phyloP scores from a whole-genome alignment of 768 basidiomycete species.

The Suillus tomentosus region DNA sequence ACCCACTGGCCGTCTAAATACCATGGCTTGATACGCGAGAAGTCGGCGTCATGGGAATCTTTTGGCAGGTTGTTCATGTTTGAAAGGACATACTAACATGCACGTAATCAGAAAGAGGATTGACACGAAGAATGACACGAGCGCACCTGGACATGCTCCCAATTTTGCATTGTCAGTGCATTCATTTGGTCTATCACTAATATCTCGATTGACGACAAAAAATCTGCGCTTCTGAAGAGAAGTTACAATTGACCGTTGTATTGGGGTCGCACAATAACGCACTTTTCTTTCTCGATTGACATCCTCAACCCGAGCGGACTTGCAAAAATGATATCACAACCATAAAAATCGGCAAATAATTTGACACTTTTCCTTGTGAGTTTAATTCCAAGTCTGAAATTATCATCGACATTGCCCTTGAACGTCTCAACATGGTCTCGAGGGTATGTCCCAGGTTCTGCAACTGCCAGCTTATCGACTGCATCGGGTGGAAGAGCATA shows the following conservation, averaged over 20 bases:
- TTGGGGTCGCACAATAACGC: constrained; percentile 27
- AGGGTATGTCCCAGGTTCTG: constrained; percentile 78
- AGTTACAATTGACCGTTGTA: neutral
- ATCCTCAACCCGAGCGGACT: constrained; percentile 91
- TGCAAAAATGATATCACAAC: constrained; percentile 88
- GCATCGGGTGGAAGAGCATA: constrained; percentile 81
- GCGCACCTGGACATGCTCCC: constrained; percentile 93
- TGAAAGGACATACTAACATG: constrained; percentile 74
- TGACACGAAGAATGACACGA: neutral
- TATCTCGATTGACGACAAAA: constrained; percentile 91
- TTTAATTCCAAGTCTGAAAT: constrained; percentile 90
- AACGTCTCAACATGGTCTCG: constrained; percentile 91
- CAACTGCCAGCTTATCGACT: constrained; percentile 76
- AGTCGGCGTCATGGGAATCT: constrained; percentile 91
- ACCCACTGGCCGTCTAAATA: constrained; percentile 92
- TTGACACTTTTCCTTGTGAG: constrained; percentile 91
- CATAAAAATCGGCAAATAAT: constrained; percentile 88
- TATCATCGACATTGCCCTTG: constrained; percentile 96
- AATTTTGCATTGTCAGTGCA: constrained; percentile 96
- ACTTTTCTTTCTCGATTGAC: constrained; percentile 95
- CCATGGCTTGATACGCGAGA: constrained; percentile 98
- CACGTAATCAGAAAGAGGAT: neutral
- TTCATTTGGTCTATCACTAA: constrained; percentile 92
- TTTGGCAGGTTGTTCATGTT: constrained; percentile 89
- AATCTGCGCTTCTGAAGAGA: constrained; percentile 74